These are phyloP conservation scores for Schizothecium vesticola DNA, from an alignment of 495 filamentous ascomycete genomes.

Conservation along the genomic window DNA sequence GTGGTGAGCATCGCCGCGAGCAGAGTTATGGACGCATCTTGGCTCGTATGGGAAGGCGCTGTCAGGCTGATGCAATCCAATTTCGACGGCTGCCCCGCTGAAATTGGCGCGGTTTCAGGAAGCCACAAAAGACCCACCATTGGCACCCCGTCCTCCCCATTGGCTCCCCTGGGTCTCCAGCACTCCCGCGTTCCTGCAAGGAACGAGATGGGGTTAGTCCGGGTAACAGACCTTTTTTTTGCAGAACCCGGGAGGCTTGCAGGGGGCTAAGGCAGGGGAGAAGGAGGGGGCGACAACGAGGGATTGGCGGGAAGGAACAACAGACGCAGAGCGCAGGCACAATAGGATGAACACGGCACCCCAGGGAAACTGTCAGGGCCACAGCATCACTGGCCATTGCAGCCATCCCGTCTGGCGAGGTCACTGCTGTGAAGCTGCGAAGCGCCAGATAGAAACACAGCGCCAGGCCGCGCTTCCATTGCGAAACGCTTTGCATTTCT, in stretches of 20 bases:
- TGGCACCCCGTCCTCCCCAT: background rate
- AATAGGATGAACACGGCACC: background rate
- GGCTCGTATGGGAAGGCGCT: background rate
- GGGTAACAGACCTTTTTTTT: conserved; percentile 21
- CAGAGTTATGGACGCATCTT: background rate
- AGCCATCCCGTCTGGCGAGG: too few relatives aligned
- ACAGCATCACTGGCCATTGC: background rate
- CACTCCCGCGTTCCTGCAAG: conserved; percentile 25
- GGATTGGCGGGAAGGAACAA: background rate
- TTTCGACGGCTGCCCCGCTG: background rate
- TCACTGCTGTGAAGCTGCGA: background rate
- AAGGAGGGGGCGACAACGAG: background rate
- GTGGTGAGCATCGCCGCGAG: background rate
- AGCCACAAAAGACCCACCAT: conserved; percentile 2
- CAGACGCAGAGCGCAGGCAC: background rate
- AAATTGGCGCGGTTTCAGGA: conserved; percentile 13
- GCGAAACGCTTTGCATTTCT: background rate
- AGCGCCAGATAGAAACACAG: background rate
- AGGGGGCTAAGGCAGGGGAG: conserved; percentile 15
- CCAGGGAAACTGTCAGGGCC: background rate
- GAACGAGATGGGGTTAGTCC: conserved; percentile 33
- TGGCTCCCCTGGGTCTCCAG: conserved; percentile 7
- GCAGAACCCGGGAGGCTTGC: conserved; percentile 14
- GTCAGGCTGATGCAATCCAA: conserved; percentile 3
- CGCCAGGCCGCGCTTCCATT: too few relatives aligned